Conservation (phyloP, 768 basidiomycete species). For the Tricholoma furcatifolium region DNA sequence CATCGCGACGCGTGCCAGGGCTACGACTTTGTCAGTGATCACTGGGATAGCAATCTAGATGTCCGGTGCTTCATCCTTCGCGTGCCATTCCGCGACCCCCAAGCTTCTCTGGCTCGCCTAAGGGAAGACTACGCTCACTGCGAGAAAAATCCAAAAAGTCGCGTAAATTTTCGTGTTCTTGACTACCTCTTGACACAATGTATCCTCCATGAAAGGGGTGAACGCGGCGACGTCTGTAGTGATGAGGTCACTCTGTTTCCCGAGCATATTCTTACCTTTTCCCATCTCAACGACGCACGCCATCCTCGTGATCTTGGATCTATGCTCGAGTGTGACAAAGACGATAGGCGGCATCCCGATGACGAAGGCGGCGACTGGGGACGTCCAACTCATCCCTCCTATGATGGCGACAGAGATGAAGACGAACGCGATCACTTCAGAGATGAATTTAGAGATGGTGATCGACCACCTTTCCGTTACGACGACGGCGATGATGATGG, state of each 20-base stretch:
- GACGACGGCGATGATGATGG: background rate
- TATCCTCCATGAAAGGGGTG: constrained; percentile 8
- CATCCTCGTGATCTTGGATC: constrained; percentile 3
- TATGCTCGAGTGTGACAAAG: constrained; percentile 13
- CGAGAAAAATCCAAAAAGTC: constrained; percentile 1
- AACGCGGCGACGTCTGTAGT: constrained; percentile 9
- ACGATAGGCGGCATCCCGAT: background rate
- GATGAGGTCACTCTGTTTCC: constrained; percentile 11
- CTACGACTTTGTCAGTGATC: constrained; percentile 5
- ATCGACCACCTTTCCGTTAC: constrained; percentile 1
- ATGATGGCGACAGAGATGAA: background rate
- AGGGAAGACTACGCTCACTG: constrained; percentile 12
- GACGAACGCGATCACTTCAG: background rate
- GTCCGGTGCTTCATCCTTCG: constrained; percentile 13
- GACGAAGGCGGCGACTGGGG: too few relatives aligned
- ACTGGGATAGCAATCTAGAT: background rate
- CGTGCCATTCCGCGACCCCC: constrained; percentile 12
- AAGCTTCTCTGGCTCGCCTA: constrained; percentile 7
- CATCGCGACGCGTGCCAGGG: background rate
- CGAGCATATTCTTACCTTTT: constrained; percentile 13
- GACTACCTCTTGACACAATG: constrained; percentile 16
- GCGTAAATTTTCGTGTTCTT: constrained; percentile 13
- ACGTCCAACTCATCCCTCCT: too few relatives aligned
- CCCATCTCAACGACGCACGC: constrained; percentile 6
- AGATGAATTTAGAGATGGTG: constrained; percentile 2